These are phyloP conservation scores for Saussurea involucrata DNA, from an alignment of 129 eudicot genomes.

Conservation along the genomic window DNA sequence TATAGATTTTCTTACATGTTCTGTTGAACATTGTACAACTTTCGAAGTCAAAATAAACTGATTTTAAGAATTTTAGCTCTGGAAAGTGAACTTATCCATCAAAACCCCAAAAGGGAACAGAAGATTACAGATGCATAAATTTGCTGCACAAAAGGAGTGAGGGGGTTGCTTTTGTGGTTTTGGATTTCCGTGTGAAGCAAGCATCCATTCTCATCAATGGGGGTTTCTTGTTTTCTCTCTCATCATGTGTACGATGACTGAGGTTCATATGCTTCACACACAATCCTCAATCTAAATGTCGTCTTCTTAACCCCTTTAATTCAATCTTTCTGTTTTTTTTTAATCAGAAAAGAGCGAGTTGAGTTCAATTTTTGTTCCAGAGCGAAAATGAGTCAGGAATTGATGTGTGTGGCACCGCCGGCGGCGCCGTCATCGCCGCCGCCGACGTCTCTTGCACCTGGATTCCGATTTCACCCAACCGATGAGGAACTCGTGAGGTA, in stretches of 20 bases:
- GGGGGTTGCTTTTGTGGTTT: not conserved
- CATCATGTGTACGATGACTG: not conserved
- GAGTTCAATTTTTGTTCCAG: not conserved
- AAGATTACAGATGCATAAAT: not conserved
- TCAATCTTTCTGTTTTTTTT: slow-evolving; percentile 12
- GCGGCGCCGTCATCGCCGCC: slow-evolving; percentile 35
- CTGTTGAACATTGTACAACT: not conserved
- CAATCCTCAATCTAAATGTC: slow-evolving; percentile 14
- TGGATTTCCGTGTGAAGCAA: slow-evolving; percentile 94
- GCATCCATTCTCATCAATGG: slow-evolving; percentile 40
- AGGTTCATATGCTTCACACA: slow-evolving; percentile 30
- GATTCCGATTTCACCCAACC: slow-evolving; percentile 88
- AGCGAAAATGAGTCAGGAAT: slow-evolving; percentile 50
- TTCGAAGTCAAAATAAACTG: not conserved
- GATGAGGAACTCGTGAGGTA: slow-evolving; percentile 84
- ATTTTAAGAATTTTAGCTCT: not conserved
- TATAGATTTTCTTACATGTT: not conserved
- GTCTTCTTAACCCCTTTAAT: not conserved
- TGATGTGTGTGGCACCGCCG: slow-evolving; percentile 20
- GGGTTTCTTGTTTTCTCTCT: slow-evolving; percentile 30
- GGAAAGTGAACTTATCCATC: not conserved
- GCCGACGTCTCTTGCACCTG: slow-evolving; percentile 73
- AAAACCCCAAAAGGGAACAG: slow-evolving; percentile 18
- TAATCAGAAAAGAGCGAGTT: not conserved
- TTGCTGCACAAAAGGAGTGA: not conserved